phyloP scores from a whole-genome alignment of 2,329 filamentous ascomycete species.

The Stagonosporopsis chrysanthemi region DNA sequence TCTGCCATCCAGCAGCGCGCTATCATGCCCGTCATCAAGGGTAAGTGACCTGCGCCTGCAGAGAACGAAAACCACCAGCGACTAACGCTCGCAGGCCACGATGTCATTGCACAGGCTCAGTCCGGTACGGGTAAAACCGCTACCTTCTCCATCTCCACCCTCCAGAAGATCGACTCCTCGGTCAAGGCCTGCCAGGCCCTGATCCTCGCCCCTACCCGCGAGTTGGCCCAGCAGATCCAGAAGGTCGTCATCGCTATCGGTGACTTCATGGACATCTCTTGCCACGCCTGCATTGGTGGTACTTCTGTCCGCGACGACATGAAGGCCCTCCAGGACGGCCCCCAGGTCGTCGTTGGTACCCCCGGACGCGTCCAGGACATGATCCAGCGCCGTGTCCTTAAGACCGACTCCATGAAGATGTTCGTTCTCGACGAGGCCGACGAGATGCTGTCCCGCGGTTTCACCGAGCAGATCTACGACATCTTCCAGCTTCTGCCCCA shows the following conservation, averaged over 20 bases:
- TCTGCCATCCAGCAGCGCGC: conserved; percentile 99
- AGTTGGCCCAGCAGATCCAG: conserved; percentile 99
- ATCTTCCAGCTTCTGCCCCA: conserved; percentile 99
- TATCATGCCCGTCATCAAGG: conserved; percentile 99
- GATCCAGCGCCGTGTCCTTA: conserved; percentile 97
- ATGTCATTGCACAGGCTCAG: conserved; percentile 99
- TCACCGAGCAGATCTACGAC: conserved; percentile 99
- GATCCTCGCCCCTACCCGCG: conserved; percentile 96
- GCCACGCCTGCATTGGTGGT: conserved; percentile 98
- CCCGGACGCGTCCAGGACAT: conserved; percentile 99
- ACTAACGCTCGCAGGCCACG: conserved; percentile 68
- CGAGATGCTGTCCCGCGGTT: conserved; percentile 99
- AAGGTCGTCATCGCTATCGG: conserved; percentile 98
- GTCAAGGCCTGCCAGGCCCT: conserved; percentile 98
- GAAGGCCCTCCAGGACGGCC: conserved; percentile 94
- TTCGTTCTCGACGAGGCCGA: conserved; percentile 99
- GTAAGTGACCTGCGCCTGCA: conserved; percentile 59
- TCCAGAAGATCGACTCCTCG: conserved; percentile 97
- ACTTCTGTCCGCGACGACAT: conserved; percentile 98
- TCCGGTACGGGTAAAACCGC: conserved; percentile 99
- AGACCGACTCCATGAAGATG: conserved; percentile 99
- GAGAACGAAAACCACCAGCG: conserved; percentile 11
- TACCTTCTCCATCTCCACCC: conserved; percentile 98
- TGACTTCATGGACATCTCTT: conserved; percentile 99
- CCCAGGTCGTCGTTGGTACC: conserved; percentile 96